These are phyloP conservation scores for Botryotinia calthae DNA, from an alignment of 2,329 filamentous ascomycete species.

Conservation along the genomic window DNA sequence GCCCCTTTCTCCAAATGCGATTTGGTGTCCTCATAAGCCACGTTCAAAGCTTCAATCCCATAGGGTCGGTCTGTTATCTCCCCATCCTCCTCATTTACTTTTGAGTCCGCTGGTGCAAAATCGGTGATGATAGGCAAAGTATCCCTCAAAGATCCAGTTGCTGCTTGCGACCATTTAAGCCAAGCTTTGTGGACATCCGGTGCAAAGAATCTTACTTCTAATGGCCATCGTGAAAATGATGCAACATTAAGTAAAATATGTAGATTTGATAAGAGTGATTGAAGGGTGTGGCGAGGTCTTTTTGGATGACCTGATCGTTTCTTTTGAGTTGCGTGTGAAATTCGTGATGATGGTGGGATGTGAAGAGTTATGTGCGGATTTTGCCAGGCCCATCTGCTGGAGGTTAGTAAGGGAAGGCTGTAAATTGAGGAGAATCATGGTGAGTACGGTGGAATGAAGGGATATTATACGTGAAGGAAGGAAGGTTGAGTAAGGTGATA, in stretches of 20 bases:
- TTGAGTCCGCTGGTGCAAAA: conserved; percentile 24
- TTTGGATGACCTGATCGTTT: conserved; percentile 55
- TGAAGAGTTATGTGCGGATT: conserved; percentile 80
- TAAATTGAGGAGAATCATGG: too few relatives aligned
- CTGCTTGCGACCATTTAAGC: conserved; percentile 52
- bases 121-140: conserved; percentile 31
- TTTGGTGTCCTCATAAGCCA: conserved; percentile 55
- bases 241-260: conserved; percentile 75
- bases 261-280: conserved; percentile 72
- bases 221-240: conserved; percentile 80
- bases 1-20: conserved; percentile 55
- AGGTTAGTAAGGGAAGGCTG: background rate
- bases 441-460: background rate
- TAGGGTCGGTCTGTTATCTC: conserved; percentile 10
- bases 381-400: conserved; percentile 79
- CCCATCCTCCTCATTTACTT: background rate
- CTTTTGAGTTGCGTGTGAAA: conserved; percentile 50
- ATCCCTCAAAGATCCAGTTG: conserved; percentile 25
- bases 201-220: conserved; percentile 76
- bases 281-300: conserved; percentile 58
- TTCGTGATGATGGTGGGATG: conserved; percentile 63
- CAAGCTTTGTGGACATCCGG: conserved; percentile 68
- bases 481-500: too few relatives aligned
- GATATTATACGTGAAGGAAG: too few relatives aligned
- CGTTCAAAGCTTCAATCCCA: conserved; percentile 53